These are phyloP conservation scores for Sonneratia caseolaris DNA, from an alignment of 345 rosid species.

Conservation along the genomic window DNA sequence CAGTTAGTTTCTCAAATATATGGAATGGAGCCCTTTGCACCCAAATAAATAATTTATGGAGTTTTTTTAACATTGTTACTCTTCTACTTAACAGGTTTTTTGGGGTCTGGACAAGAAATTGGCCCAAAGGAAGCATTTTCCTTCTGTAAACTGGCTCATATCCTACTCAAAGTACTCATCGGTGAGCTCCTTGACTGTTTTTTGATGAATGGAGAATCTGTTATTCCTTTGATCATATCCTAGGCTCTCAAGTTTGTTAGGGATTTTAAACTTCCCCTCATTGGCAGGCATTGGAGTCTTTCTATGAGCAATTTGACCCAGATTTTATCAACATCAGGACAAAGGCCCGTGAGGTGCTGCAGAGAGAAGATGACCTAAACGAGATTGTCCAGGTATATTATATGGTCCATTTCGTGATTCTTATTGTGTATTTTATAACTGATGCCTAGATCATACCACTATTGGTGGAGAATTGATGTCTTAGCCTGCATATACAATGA, in stretches of 20 bases:
- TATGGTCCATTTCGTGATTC: not conserved
- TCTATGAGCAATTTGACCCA: conserved; percentile 93
- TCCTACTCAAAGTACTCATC: conserved; percentile 94
- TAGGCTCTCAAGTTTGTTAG: not conserved
- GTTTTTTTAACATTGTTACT: not conserved
- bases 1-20: not conserved
- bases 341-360: conserved; percentile 97
- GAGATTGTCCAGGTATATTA: conserved; percentile 91
- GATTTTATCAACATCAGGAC: conserved; percentile 98
- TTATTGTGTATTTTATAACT: not conserved
- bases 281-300: conserved; percentile 81
- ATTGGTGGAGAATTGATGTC: not conserved
- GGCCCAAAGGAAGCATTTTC: conserved; percentile 99
- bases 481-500: not conserved
- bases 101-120: conserved; percentile 99
- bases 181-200: conserved; percentile 34
- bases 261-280: not conserved
- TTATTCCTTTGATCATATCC: too few relatives aligned
- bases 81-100: conserved; percentile 61
- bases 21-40: not conserved
- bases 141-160: conserved; percentile 98
- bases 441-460: not conserved
- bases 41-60: not conserved
- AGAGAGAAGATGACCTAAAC: conserved; percentile 98
- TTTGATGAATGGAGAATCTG: not conserved